phyloP scores from a whole-genome alignment of 176 grass and related monocot species.

The Cymbopogon citratus region DNA sequence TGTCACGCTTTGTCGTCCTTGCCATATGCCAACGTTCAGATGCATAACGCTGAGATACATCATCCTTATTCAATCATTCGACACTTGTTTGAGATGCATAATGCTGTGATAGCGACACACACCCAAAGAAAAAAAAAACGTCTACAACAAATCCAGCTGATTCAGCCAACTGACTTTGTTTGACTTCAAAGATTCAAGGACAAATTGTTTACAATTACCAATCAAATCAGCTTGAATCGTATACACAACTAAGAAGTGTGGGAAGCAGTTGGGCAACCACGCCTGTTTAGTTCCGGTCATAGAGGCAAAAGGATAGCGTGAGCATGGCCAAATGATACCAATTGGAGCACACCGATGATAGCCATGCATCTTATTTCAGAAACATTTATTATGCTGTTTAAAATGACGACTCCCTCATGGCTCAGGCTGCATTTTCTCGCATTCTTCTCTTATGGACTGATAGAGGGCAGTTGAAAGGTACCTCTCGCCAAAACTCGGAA shows the following conservation, averaged over 20 bases:
- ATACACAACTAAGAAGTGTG: background rate
- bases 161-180: background rate
- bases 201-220: background rate
- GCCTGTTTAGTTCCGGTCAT: background rate
- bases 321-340: background rate
- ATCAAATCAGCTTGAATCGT: background rate
- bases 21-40: background rate
- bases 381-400: conserved; percentile 24
- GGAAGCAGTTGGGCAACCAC: background rate
- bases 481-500: conserved; percentile 96
- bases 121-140: background rate
- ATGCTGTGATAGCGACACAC: background rate
- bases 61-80: background rate
- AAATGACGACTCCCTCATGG: conserved; percentile 33
- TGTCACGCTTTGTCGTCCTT: background rate
- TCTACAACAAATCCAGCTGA: background rate
- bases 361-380: conserved; percentile 6
- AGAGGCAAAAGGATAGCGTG: background rate
- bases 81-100: background rate
- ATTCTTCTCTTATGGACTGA: conserved; percentile 82
- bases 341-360: background rate
- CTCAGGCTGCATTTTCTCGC: conserved; percentile 86
- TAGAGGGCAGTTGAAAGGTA: conserved; percentile 82
- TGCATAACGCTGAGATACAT: background rate
- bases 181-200: background rate